These are phyloP conservation scores for Cryphonectria carpinicola DNA, from an alignment of 2,329 filamentous ascomycete genomes.

Conservation along the genomic window DNA sequence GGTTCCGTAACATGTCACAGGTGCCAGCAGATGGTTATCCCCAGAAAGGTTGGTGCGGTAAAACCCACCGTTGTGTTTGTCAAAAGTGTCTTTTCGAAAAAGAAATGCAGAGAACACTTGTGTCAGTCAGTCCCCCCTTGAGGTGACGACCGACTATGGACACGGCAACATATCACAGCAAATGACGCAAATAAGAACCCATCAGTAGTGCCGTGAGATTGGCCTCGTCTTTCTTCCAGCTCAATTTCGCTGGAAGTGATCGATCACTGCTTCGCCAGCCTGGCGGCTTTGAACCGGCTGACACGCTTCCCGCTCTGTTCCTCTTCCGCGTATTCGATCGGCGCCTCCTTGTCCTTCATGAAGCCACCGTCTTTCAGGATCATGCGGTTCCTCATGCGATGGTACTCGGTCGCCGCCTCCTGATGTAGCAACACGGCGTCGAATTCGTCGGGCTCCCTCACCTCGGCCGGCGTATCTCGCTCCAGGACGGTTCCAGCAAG, in stretches of 20 bases:
- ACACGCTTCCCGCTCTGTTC: conserved; percentile 66
- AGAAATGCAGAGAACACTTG: not conserved
- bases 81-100: too few relatives aligned
- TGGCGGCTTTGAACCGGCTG: conserved; percentile 75
- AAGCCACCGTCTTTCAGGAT: conserved; percentile 86
- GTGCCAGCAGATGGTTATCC: too few relatives aligned
- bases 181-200: not conserved
- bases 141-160: not conserved
- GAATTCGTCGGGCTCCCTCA: conserved; percentile 62
- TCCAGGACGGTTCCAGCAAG: conserved; percentile 65
- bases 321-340: conserved; percentile 70
- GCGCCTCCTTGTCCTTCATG: conserved; percentile 69
- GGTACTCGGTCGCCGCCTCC: conserved; percentile 82
- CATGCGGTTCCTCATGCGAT: conserved; percentile 79
- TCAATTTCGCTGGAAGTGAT: not conserved
- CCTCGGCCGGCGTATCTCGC: conserved; percentile 45
- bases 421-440: conserved; percentile 74
- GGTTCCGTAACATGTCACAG: conserved; percentile 42
- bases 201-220: too few relatives aligned
- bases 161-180: not conserved
- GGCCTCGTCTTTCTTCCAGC: not conserved
- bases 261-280: conserved; percentile 56
- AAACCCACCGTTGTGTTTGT: not conserved
- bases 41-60: not conserved
- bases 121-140: not conserved